Percentiles rank a stretch among this genome's conserved stretches.
These are phyloP conservation scores for Candolleomyces efflorescens DNA, from an alignment of 768 basidiomycete genomes.

Conservation along the genomic window DNA sequence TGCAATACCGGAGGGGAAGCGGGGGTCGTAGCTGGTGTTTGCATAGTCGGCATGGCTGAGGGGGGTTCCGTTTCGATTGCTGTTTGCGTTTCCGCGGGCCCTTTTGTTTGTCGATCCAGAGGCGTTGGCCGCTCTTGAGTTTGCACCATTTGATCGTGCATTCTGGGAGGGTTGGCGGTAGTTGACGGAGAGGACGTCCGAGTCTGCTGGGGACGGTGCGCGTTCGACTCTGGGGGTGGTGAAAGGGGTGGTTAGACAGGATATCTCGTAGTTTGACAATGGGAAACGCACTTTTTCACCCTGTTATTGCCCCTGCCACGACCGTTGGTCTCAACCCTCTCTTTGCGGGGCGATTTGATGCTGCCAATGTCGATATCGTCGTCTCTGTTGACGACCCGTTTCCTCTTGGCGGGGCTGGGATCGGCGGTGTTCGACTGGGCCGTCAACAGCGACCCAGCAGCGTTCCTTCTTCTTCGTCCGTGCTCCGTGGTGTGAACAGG, in stretches of 20 bases:
- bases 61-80: conserved; percentile 37
- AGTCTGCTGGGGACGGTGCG: conserved; percentile 67
- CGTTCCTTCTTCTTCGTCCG: conserved; percentile 58
- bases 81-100: conserved; percentile 27
- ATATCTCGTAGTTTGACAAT: background rate
- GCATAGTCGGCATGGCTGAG: conserved; percentile 21
- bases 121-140: conserved; percentile 19
- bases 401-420: conserved; percentile 62
- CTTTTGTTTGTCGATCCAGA: conserved; percentile 14
- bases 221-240: conserved; percentile 38
- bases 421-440: conserved; percentile 41
- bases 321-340: conserved; percentile 37
- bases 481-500: conserved; percentile 57
- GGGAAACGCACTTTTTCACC: conserved; percentile 52
- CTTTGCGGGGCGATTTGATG: conserved; percentile 61
- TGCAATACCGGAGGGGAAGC: conserved; percentile 16
- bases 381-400: conserved; percentile 48
- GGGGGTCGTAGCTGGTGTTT: conserved; percentile 28
- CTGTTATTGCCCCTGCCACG: conserved; percentile 51
- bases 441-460: conserved; percentile 50
- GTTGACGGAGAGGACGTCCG: conserved; percentile 58
- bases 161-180: conserved; percentile 50
- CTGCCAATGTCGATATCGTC: conserved; percentile 55
- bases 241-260: conserved; percentile 1
- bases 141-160: conserved; percentile 22